phyloP scores from a whole-genome alignment of 306 rosid genomes.

The Quercus bicolor region DNA sequence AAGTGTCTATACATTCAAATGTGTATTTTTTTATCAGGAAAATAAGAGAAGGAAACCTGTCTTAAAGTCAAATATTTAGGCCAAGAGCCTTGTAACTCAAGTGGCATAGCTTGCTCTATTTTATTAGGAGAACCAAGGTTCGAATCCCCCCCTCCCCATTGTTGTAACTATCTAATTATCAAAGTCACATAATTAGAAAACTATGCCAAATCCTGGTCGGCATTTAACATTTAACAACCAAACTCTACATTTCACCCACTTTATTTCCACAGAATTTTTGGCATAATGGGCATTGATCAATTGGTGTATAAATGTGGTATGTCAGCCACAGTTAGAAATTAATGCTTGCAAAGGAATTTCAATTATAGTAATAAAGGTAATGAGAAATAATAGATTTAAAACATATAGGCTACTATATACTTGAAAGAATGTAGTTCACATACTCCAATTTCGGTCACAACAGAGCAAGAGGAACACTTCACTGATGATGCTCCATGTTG shows the following conservation, averaged over 20 bases:
- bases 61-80: no score
- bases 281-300: not conserved
- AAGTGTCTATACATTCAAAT: no score
- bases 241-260: not conserved
- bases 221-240: no score
- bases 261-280: not conserved
- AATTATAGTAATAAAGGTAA: not conserved
- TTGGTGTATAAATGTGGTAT: not conserved
- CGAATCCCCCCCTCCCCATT: no score
- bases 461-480: slow-evolving; percentile 71
- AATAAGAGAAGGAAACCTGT: no score
- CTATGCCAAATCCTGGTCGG: no score
- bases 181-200: no score
- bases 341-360: not conserved
- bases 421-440: slow-evolving; percentile 16
- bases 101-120: no score
- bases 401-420: not conserved
- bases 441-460: slow-evolving; percentile 82
- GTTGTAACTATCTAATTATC: no score
- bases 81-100: no score
- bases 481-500: slow-evolving; percentile 79
- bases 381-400: not conserved
- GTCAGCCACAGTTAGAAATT: not conserved
- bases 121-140: no score
- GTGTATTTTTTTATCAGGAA: no score